Conservation (phyloP, 1,284 basidiomycete species). For the Cutaneotrichosporon cutaneum region DNA sequence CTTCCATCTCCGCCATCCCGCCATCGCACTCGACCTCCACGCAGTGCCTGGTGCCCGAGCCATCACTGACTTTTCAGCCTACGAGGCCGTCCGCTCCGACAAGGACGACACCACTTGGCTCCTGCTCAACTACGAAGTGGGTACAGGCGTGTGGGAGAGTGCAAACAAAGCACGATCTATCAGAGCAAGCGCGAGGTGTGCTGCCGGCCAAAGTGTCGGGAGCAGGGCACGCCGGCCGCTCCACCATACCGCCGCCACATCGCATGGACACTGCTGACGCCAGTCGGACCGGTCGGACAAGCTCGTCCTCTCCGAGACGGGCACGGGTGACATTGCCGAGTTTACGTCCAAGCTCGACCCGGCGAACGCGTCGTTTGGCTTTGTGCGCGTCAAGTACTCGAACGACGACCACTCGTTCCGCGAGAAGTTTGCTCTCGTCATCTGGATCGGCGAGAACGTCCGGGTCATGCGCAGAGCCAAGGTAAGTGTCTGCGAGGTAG, state of each 20-base stretch:
- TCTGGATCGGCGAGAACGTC: conserved; percentile 82
- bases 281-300: conserved; percentile 80
- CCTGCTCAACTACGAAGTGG: conserved; percentile 78
- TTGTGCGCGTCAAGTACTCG: conserved; percentile 75
- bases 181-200: neutral
- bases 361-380: conserved; percentile 73
- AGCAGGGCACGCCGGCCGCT: neutral
- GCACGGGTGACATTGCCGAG: conserved; percentile 73
- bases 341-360: conserved; percentile 72
- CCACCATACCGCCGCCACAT: too few species aligned
- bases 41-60: conserved; percentile 9
- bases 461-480: conserved; percentile 88
- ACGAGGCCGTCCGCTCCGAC: conserved; percentile 76
- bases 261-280: conserved; percentile 16
- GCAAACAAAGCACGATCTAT: neutral
- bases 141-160: conserved; percentile 22
- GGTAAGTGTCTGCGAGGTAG: conserved; percentile 57
- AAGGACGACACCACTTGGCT: conserved; percentile 83
- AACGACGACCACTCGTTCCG: conserved; percentile 70
- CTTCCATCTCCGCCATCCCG: neutral
- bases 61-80: conserved; percentile 59
- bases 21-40: neutral
- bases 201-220: neutral
- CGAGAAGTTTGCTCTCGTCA: conserved; percentile 85
- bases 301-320: conserved; percentile 70